Conservation (phyloP, 2,329 filamentous ascomycete genomes). For the Xenosphaeropsis pyriputrescens region DNA sequence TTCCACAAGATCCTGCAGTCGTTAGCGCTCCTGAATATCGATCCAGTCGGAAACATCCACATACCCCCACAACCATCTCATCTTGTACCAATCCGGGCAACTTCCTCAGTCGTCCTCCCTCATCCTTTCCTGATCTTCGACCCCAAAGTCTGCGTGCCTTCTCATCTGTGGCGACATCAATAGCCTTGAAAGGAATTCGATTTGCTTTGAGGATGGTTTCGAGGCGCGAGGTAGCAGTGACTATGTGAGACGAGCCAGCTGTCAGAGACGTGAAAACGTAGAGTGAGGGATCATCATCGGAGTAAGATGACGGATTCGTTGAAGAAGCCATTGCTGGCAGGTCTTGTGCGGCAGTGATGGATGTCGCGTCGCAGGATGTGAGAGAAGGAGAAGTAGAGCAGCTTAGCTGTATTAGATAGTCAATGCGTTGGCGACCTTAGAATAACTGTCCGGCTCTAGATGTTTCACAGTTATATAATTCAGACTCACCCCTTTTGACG, state of each 20-base stretch:
- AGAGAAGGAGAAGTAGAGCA: too few relatives aligned
- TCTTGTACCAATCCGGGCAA: constrained; percentile 81
- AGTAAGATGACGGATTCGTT: constrained; percentile 14
- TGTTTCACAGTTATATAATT: too few relatives aligned
- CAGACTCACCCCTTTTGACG: too few relatives aligned
- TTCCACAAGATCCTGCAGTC: constrained; percentile 67
- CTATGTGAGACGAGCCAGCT: constrained; percentile 87
- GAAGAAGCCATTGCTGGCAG: constrained; percentile 13
- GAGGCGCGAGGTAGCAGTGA: constrained; percentile 87
- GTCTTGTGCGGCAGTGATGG: too few relatives aligned
- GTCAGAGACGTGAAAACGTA: constrained; percentile 96
- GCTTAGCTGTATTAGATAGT: too few relatives aligned
- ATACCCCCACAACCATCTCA: constrained; percentile 71
- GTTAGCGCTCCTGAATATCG: constrained; percentile 1
- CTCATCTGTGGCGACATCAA: constrained; percentile 84
- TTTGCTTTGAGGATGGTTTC: constrained; percentile 95
- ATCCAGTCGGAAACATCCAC: constrained; percentile 21
- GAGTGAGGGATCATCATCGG: constrained; percentile 48
- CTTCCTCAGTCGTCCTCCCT: constrained; percentile 49
- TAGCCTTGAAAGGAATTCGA: constrained; percentile 80
- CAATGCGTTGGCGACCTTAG: too few relatives aligned
- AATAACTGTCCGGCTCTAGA: too few relatives aligned
- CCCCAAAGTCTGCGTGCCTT: constrained; percentile 82
- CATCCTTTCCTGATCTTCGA: constrained; percentile 62
- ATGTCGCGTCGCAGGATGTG: too few relatives aligned